Percentiles rank a stretch among this genome's conserved stretches.
phyloP scores from a whole-genome alignment of 495 filamentous ascomycete species.

The Aspergillus indologenus region DNA sequence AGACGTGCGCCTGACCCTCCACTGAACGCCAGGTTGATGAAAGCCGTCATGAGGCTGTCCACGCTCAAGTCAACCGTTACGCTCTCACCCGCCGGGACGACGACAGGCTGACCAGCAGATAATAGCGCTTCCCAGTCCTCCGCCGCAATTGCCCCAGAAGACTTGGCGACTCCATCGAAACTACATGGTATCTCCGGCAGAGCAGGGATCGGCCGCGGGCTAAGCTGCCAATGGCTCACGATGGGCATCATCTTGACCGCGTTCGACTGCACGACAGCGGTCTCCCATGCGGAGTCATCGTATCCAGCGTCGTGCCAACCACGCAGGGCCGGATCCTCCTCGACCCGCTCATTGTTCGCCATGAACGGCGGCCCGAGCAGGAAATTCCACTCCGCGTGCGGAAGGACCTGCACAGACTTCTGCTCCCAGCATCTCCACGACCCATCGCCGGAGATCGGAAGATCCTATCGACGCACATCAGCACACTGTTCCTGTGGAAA shows the following conservation, averaged over 20 bases:
- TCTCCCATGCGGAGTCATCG: slow-evolving; percentile 22
- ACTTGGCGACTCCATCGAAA: slow-evolving; percentile 19
- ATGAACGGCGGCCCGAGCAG: slow-evolving; percentile 27
- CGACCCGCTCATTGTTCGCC: slow-evolving; percentile 21
- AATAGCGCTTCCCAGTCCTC: slow-evolving; percentile 2
- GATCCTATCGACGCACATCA: neutral
- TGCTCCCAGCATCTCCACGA: slow-evolving; percentile 23
- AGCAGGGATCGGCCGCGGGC: slow-evolving; percentile 18
- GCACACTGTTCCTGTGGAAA: too few species aligned
- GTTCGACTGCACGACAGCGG: slow-evolving; percentile 14
- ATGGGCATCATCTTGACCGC: slow-evolving; percentile 27
- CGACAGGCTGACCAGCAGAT: neutral
- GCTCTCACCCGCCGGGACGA: slow-evolving; percentile 13
- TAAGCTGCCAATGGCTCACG: slow-evolving; percentile 20
- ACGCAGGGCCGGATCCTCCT: slow-evolving; percentile 7
- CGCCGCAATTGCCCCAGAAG: neutral
- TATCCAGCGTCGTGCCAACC: slow-evolving; percentile 18
- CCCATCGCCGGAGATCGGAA: slow-evolving; percentile 13
- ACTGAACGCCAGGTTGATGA: slow-evolving; percentile 18
- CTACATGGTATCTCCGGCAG: slow-evolving; percentile 14
- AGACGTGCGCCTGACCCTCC: slow-evolving; percentile 16
- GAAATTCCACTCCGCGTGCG: slow-evolving; percentile 24
- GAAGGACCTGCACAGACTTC: slow-evolving; percentile 12
- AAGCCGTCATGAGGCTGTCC: slow-evolving; percentile 20
- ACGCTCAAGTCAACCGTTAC: slow-evolving; percentile 18